A percentile compares a stretch with the other conserved stretches of the same genome.
phyloP scores from a whole-genome alignment of 805 yeast species.

The Wickerhamiella musiphila region DNA sequence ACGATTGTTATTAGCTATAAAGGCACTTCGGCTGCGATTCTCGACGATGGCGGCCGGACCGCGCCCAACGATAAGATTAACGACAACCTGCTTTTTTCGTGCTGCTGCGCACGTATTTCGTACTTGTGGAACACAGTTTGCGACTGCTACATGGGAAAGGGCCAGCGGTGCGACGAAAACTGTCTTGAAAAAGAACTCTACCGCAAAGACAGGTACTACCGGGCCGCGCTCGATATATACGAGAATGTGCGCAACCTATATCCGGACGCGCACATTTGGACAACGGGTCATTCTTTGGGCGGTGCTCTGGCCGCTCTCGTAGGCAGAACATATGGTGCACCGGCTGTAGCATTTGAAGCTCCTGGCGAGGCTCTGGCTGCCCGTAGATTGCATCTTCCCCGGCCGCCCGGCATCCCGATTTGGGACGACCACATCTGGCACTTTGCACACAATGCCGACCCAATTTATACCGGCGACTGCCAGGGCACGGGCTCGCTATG shows the following conservation, averaged over 20 bases:
- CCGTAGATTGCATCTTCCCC: slow-evolving; percentile 69
- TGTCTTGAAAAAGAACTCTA: slow-evolving; percentile 67
- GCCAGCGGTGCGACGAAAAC: slow-evolving; percentile 65
- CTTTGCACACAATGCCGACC: slow-evolving; percentile 93
- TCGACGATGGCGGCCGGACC: slow-evolving; percentile 43
- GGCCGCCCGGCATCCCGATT: slow-evolving; percentile 75
- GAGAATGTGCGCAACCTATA: slow-evolving; percentile 49
- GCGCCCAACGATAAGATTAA: slow-evolving; percentile 65
- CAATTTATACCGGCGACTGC: slow-evolving; percentile 91
- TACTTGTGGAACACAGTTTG: slow-evolving; percentile 91
- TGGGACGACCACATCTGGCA: slow-evolving; percentile 82
- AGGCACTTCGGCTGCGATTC: slow-evolving; percentile 77
- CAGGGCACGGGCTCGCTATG: slow-evolving; percentile 85
- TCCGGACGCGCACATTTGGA: slow-evolving; percentile 65
- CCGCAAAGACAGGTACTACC: slow-evolving; percentile 65
- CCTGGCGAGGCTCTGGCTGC: slow-evolving; percentile 85
- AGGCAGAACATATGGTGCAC: slow-evolving; percentile 80
- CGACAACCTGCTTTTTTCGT: slow-evolving; percentile 78
- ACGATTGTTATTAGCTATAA: slow-evolving; percentile 65
- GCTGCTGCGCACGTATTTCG: slow-evolving; percentile 89
- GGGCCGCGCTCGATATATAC: slow-evolving; percentile 61
- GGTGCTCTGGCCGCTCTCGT: slow-evolving; percentile 68
- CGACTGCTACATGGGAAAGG: slow-evolving; percentile 62
- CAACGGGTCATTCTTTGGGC: slow-evolving; percentile 90
- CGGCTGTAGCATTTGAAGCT: slow-evolving; percentile 80